Conservation (phyloP, 148 eudicot genomes). For the Euryodendron excelsum region DNA sequence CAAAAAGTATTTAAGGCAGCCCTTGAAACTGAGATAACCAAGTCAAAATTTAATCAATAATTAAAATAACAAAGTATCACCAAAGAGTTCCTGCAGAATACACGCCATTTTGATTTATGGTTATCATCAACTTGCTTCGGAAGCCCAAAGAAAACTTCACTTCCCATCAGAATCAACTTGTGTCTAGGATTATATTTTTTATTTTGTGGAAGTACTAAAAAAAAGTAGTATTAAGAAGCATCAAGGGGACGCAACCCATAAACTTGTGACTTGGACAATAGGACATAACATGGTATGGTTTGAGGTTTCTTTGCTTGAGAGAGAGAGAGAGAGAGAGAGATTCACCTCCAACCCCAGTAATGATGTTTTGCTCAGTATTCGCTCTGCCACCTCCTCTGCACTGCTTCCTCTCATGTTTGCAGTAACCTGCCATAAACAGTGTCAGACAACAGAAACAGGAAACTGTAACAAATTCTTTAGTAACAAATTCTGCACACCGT, state of each 20-base stretch:
- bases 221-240: too few species aligned
- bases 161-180: not conserved
- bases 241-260: too few species aligned
- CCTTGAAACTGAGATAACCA: not conserved
- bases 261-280: not conserved
- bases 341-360: slow-evolving; percentile 78
- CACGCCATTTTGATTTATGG: too few species aligned
- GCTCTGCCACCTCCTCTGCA: slow-evolving; percentile 82
- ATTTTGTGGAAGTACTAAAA: too few species aligned
- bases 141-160: not conserved
- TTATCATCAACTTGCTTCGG: not conserved
- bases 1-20: slow-evolving; percentile 11
- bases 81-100: not conserved
- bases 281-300: not conserved
- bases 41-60: not conserved
- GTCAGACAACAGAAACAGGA: slow-evolving; percentile 15
- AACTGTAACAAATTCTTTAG: not conserved
- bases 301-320: not conserved
- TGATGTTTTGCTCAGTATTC: slow-evolving; percentile 68
- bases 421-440: slow-evolving; percentile 47
- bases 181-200: too few species aligned
- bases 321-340: not conserved
- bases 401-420: slow-evolving; percentile 95
- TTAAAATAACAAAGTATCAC: too few species aligned
- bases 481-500: slow-evolving; percentile 43